Evolutionary conservation across 106 monocot species (phyloP).

Genomic region (Xerophyta viscosa): DNA sequence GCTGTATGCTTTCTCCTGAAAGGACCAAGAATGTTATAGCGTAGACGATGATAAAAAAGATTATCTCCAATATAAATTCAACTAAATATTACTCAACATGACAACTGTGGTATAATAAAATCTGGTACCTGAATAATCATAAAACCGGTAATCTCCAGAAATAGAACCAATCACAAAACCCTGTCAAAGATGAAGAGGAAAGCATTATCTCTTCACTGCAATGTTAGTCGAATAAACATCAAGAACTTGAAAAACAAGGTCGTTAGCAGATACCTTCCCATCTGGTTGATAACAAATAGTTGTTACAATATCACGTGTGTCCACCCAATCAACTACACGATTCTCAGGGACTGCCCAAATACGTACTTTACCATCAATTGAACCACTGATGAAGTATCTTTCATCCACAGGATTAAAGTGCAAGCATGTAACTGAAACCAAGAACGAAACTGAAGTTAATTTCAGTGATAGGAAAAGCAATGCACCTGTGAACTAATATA

Average conservation of each 20-base stretch:
- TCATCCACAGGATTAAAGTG: constrained; percentile 84
- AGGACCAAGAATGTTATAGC: background rate
- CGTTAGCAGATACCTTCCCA: constrained; percentile 43
- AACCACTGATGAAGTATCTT: constrained; percentile 75
- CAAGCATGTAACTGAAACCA: constrained; percentile 67
- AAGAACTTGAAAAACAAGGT: background rate
- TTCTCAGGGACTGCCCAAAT: constrained; percentile 53
- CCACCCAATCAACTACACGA: constrained; percentile 74
- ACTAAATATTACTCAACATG: background rate
- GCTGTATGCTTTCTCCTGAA: constrained; percentile 33
- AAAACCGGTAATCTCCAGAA: constrained; percentile 58
- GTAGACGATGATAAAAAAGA: background rate
- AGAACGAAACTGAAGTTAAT: constrained; percentile 7
- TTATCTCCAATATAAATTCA: background rate
- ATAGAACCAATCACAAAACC: constrained; percentile 80
- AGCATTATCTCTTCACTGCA: background rate
- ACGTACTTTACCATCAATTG: constrained; percentile 87
- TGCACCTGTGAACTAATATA: too few relatives aligned
- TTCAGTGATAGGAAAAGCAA: background rate
- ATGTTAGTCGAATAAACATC: too few relatives aligned
- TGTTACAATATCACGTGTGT: constrained; percentile 67
- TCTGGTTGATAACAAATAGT: constrained; percentile 63
- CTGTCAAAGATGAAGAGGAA: constrained; percentile 17
- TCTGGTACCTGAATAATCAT: constrained; percentile 47
- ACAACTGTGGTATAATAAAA: background rate